phyloP scores from a whole-genome alignment of 345 rosid genomes.

The Chamaenerion angustifolium region DNA sequence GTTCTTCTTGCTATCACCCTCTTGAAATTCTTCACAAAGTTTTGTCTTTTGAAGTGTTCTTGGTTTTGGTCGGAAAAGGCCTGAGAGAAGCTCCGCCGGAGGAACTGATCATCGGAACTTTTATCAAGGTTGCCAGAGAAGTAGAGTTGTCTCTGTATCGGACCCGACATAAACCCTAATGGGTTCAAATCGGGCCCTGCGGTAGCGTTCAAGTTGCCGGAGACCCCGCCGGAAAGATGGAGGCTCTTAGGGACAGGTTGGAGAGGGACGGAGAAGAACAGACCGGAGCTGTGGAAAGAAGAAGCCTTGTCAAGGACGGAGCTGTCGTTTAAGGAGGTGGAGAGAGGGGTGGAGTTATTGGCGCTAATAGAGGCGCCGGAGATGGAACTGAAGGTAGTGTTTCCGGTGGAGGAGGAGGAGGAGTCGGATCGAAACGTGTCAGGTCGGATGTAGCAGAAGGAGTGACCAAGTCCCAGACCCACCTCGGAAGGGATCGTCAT shows the following conservation, averaged over 20 bases:
- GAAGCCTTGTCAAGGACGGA: slow-evolving; percentile 39
- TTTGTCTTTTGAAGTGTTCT: slow-evolving; percentile 28
- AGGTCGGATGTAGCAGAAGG: slow-evolving; percentile 67
- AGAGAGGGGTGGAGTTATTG: slow-evolving; percentile 64
- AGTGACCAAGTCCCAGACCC: slow-evolving; percentile 62
- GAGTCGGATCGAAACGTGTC: slow-evolving; percentile 34
- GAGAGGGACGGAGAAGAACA: slow-evolving; percentile 67
- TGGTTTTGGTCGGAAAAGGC: slow-evolving; percentile 9
- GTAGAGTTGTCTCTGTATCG: slow-evolving; percentile 26
- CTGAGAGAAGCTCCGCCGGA: slow-evolving; percentile 3
- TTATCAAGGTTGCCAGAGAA: slow-evolving; percentile 34
- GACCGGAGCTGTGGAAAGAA: slow-evolving; percentile 80
- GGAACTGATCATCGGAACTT: slow-evolving; percentile 12
- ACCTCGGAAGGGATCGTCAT: slow-evolving; percentile 9
- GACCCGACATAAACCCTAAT: slow-evolving; percentile 27
- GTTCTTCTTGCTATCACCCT: slow-evolving; percentile 34
- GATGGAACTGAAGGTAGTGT: slow-evolving; percentile 56
- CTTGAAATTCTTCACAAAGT: slow-evolving; percentile 23
- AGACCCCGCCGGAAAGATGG: too few species aligned
- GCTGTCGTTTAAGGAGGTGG: slow-evolving; percentile 36
- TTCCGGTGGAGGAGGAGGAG: slow-evolving; percentile 14
- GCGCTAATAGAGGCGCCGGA: slow-evolving; percentile 96
- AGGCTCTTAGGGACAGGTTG: slow-evolving; percentile 50
- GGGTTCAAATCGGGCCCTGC: slow-evolving; percentile 43
- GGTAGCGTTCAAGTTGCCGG: background rate